A percentile compares a stretch with the other conserved stretches of the same genome.
Evolutionary conservation across 2,329 filamentous ascomycete species (phyloP).

Genomic region (Graphilbum ipis-grandicollis): DNA sequence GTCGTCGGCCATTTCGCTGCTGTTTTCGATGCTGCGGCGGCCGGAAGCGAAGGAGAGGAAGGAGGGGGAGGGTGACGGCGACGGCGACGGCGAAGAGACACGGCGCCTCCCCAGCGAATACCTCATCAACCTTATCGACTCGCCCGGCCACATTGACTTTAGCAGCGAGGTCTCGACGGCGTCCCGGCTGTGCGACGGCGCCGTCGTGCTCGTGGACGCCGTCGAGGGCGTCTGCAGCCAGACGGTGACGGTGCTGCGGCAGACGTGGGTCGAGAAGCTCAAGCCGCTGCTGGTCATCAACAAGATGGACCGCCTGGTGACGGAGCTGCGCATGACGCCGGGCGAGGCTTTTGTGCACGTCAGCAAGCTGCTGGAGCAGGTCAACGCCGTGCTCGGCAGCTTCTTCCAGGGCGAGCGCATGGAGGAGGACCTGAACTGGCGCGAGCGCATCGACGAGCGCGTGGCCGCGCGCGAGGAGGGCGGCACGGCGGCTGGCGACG

Average conservation of each 20-base stretch:
- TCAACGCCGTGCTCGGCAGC: conserved; percentile 91
- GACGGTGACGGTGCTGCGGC: conserved; percentile 87
- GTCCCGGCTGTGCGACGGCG: conserved; percentile 84
- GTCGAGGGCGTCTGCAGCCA: conserved; percentile 98
- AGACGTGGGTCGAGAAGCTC: conserved; percentile 89
- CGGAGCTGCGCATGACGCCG: conserved; percentile 86
- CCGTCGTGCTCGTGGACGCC: conserved; percentile 84
- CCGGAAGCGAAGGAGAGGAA: conserved; percentile 49
- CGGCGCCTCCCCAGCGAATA: no score
- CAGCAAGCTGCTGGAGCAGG: conserved; percentile 78
- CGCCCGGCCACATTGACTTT: conserved; percentile 95
- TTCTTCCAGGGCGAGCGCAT: conserved; percentile 97
- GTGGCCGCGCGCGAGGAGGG: conserved; percentile 41
- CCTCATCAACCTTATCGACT: conserved; percentile 93
- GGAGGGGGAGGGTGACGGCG: conserved; percentile 53
- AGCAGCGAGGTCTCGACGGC: conserved; percentile 96
- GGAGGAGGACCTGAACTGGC: conserved; percentile 95
- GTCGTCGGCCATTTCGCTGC: conserved; percentile 91
- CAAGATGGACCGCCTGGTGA: conserved; percentile 91
- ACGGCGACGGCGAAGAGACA: no score
- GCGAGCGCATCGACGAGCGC: conserved; percentile 78
- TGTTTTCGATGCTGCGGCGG: conserved; percentile 79
- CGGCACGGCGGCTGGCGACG: conserved; percentile 30
- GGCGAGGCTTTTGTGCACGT: conserved; percentile 79
- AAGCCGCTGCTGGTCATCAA: conserved; percentile 93